Evolutionary conservation across 768 basidiomycete species (phyloP), one percentile per base, ranked within the genome.

Genomic region (Lactarius vividus): DNA sequence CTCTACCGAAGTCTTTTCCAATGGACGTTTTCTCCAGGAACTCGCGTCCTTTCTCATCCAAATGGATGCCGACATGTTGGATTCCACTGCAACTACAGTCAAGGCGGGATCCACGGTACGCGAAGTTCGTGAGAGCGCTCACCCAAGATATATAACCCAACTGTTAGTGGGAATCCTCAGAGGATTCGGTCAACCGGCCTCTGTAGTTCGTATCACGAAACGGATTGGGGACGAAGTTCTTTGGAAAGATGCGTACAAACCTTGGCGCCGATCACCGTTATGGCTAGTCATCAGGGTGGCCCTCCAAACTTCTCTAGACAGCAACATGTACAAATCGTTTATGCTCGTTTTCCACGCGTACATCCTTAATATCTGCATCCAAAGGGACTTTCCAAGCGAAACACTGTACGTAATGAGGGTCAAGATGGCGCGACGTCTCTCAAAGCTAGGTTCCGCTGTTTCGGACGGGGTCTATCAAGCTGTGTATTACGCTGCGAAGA

Each of bases 111-210:
- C 46, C 46, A 26, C 28, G 9, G 46, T 49, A 49, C 46, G 46
- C 46, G 46, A 49, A 49, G 46, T 49, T 6, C 46, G 46, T 49
- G 46, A 49, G 11, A 49, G 10, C 23, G 46, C 46, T 15, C 46
- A 49, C 46, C 46, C 46, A 23, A 49, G 10, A 26, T 49, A 49
- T 49, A 49, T 49, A 49, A 23, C 46, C 23, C 23, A 49, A 49
- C 46, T 49, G 4, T 49, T 49, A 23, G 46, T 49, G 46, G 46
- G 46, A 15, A 26, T 49, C 13, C 46, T 49, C 23, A 49, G 46
- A 15, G 79, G 78, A 9, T 70, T 79, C 10, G 75, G 75, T 52
- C 59, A 66, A 3, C 79, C 79, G 2, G 70, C 74, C 20, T 72
- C 71, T 16, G 65, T 75, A 2, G 31, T 23, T n/a, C 65, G 62